phyloP scores from a whole-genome alignment of 2,329 filamentous ascomycete genomes.

The Diaporthe sp. region DNA sequence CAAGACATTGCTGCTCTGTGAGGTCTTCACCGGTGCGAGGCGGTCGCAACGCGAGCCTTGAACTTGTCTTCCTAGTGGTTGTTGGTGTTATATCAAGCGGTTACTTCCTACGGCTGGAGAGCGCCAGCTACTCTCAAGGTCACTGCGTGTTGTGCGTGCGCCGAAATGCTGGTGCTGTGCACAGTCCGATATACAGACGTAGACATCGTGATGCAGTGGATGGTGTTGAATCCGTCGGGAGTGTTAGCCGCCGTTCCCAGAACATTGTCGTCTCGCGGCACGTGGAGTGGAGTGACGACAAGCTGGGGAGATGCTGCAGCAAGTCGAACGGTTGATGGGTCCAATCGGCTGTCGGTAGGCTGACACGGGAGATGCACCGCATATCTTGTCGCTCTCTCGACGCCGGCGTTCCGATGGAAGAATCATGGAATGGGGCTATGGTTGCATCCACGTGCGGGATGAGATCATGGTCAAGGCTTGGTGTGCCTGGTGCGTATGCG shows the following conservation, averaged over 20 bases:
- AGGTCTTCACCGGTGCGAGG: not conserved
- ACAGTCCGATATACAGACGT: not conserved
- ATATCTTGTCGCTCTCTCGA: not conserved
- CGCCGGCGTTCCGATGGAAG: slow-evolving; percentile 14
- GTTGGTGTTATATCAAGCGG: not conserved
- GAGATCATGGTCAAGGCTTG: slow-evolving; percentile 27
- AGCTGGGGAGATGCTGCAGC: not conserved
- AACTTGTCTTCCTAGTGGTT: not conserved
- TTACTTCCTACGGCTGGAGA: not conserved
- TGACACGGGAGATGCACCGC: not conserved
- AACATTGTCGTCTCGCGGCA: not conserved
- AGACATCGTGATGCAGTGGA: not conserved
- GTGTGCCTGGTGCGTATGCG: not conserved
- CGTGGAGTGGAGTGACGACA: slow-evolving; percentile 4
- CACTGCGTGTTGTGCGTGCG: not conserved
- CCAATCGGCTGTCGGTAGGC: slow-evolving; percentile 27
- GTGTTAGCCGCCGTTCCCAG: not conserved
- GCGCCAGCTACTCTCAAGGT: not conserved
- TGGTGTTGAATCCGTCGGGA: not conserved
- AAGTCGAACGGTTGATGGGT: slow-evolving; percentile 10
- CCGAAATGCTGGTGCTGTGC: not conserved
- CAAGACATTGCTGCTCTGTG: not conserved
- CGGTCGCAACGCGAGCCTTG: not conserved
- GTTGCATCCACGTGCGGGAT: slow-evolving; percentile 21
- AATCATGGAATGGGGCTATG: slow-evolving; percentile 23